A percentile compares a stretch with the other conserved stretches of the same genome.
Evolutionary conservation across 2,329 filamentous ascomycete genomes (phyloP).

Genomic region (Juglanconis sp.): DNA sequence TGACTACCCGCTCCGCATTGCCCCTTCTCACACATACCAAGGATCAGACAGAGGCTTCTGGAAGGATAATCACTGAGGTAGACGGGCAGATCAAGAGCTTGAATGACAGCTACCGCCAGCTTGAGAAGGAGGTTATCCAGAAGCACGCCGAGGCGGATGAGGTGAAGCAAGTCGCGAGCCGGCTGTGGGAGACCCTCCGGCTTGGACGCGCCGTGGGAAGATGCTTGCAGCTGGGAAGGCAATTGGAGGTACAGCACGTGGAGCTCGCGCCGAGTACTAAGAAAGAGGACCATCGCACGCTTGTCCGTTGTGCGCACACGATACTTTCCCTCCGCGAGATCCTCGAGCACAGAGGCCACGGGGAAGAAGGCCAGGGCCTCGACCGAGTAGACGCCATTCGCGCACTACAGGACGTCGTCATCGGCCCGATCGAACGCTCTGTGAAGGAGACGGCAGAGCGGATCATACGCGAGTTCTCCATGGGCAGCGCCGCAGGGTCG

Average conservation of each 20-base stretch:
- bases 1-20: constrained; percentile 80
- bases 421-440: constrained; percentile 69
- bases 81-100: constrained; percentile 77
- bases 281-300: constrained; percentile 71
- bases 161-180: constrained; percentile 71
- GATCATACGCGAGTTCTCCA: constrained; percentile 77
- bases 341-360: constrained; percentile 62
- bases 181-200: constrained; percentile 76
- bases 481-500: constrained; percentile 46
- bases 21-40: constrained; percentile 78
- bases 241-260: constrained; percentile 80
- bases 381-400: constrained; percentile 69
- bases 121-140: constrained; percentile 81
- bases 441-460: constrained; percentile 74
- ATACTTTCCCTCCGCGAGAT: constrained; percentile 73
- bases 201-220: constrained; percentile 74
- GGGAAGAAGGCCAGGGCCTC: constrained; percentile 75
- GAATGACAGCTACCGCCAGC: constrained; percentile 78
- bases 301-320: constrained; percentile 80
- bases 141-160: constrained; percentile 85
- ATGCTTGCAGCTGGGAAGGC: constrained; percentile 76
- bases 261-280: constrained; percentile 54
- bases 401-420: constrained; percentile 63
- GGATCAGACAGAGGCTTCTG: constrained; percentile 69
- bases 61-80: constrained; percentile 69